Evolutionary conservation across 208 protist genomes (phyloP).

Genomic region (Acanthamoeba castellanii): DNA sequence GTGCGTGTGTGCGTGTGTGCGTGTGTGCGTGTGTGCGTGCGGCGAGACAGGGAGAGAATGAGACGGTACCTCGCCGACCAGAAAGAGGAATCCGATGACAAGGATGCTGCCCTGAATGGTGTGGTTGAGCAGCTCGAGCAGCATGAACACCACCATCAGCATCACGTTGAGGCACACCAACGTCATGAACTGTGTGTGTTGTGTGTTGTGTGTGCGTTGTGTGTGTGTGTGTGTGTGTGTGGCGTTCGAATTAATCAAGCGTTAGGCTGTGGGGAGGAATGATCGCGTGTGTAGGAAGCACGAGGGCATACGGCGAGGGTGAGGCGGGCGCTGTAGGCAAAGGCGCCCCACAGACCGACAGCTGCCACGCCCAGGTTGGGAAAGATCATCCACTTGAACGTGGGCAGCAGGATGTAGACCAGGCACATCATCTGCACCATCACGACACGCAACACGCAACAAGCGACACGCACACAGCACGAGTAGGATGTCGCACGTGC

Average conservation of each 20-base stretch:
- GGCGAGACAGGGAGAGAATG: too few species aligned
- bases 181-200: background rate
- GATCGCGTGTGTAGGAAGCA: too few species aligned
- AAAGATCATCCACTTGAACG: conserved; percentile 11
- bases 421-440: conserved; percentile 7
- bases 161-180: background rate
- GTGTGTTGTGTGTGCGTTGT: too few species aligned
- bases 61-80: too few species aligned
- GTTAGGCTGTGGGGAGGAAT: too few species aligned
- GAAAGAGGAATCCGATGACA: too few species aligned
- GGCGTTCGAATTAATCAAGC: too few species aligned
- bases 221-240: too few species aligned
- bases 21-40: too few species aligned
- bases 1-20: too few species aligned
- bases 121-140: background rate
- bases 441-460: background rate
- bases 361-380: background rate
- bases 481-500: too few species aligned
- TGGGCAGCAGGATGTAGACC: conserved; percentile 6
- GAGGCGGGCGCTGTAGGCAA: background rate
- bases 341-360: background rate
- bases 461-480: background rate
- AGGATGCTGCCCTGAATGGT: background rate
- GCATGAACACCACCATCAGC: background rate
- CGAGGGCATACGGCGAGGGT: background rate